Evolutionary conservation across 1,139 yeast species (phyloP), one percentile per base, ranked within the genome.

Genomic region (Blastobotrys capitulatus): DNA sequence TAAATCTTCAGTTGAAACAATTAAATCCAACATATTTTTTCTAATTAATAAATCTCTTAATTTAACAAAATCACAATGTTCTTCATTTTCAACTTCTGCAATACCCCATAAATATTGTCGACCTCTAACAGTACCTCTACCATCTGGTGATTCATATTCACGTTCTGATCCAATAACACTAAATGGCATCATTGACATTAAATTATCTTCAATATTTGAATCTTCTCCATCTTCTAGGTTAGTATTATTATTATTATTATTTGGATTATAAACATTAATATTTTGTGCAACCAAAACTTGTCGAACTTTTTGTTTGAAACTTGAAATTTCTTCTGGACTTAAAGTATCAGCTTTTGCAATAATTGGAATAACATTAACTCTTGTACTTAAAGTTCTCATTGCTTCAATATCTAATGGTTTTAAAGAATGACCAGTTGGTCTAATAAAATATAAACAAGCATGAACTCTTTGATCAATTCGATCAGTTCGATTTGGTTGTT

Each of bases 71-170:
- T 92, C 98, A 71, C 97, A 90, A 67, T 92, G 97, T 54, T 78
- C 78, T 65, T 90, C 97, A 68, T 92, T 92, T 69, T 92, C 98
- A 47, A 92, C 96, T 69, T 92, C 97, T 47, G 92, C 97, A 49
- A 87, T 76, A 41, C 98, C 98, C 98, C 98, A 92, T 55, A 95
- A 90, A 66, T 92, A 92, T 67, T 87, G 87, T 70, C 99, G 83
- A 43, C 96, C 98, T 56, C 86, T 79, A 44, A 88, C 90, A 56
- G 78, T 74, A 37, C 40, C 40, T 56, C 79, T 77, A 37, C 96
- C 97, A 42, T 84, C 82, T 22, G 82, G 75, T 47, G 83, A 76
- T 63, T 87, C 90, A 54, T 82, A 83, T 62, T 86, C 95, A 55
- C 83, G 83, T 66, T 88, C 96, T 10, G 96, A 84, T 1, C 97